Percentiles rank a stretch among this genome's conserved stretches.
phyloP scores from a whole-genome alignment of 345 rosid species.

The Acer yangbiense region DNA sequence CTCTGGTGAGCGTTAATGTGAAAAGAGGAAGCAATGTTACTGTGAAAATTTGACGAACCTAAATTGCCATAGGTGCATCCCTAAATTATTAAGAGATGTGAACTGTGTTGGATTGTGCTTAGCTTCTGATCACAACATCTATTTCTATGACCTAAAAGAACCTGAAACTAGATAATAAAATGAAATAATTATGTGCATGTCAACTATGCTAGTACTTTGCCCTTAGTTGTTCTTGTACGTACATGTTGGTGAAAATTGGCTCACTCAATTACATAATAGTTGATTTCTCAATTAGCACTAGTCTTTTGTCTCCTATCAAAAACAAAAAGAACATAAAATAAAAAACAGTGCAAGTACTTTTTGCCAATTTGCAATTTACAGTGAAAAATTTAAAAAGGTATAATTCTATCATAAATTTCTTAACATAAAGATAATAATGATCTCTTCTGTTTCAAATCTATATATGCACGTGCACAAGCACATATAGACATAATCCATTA shows the following conservation, averaged over 20 bases:
- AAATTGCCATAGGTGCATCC: no score
- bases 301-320: neutral
- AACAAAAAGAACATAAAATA: no score
- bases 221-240: neutral
- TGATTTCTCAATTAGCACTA: neutral
- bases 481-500: neutral
- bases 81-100: no score
- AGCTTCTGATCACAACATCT: neutral
- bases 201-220: neutral
- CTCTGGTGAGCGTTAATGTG: no score
- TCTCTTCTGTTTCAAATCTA: neutral
- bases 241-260: neutral
- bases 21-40: no score
- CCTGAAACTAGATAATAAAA: neutral
- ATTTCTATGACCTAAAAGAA: neutral
- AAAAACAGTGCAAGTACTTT: neutral
- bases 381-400: neutral
- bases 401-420: neutral
- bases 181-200: neutral
- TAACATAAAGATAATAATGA: neutral
- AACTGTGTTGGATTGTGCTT: no score
- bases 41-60: no score
- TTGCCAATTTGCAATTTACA: neutral
- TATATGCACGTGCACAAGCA: neutral
- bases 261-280: neutral